Evolutionary conservation across 768 basidiomycete genomes (phyloP).

Genomic region (Glaciozyma martinii): DNA sequence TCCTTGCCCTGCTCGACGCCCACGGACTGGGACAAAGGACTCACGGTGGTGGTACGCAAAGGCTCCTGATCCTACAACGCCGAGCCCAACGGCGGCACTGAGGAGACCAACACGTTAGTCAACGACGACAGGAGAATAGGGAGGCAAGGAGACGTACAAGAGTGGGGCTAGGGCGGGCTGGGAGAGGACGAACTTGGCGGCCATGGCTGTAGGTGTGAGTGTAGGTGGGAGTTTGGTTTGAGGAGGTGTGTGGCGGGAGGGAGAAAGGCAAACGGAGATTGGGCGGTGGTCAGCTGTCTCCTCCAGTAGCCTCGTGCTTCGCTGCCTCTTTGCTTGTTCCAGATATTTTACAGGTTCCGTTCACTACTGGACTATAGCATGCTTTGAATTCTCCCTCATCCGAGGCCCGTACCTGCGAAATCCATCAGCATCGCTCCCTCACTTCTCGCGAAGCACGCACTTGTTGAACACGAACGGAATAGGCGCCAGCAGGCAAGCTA

Average conservation of each 20-base stretch:
- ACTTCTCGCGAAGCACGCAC: not conserved
- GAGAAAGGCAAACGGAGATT: not conserved
- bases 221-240: not conserved
- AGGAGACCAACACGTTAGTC: not conserved
- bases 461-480: slow-evolving; percentile 23
- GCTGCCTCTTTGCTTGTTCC: too few relatives aligned
- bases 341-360: not conserved
- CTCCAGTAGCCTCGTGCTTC: not conserved
- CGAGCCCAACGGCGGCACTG: not conserved
- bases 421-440: not conserved
- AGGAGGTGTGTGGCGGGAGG: not conserved
- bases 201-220: not conserved
- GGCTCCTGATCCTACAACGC: not conserved
- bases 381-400: not conserved
- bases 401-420: not conserved
- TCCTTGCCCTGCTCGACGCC: too few relatives aligned
- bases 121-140: not conserved
- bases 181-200: not conserved
- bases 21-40: not conserved
- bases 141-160: not conserved
- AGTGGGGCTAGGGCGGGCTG: not conserved
- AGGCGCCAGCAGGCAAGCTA: slow-evolving; percentile 13
- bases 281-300: too few relatives aligned
- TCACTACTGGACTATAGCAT: not conserved
- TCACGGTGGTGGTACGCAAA: not conserved